A percentile compares a stretch with the other conserved stretches of the same genome.
These are phyloP conservation scores for Tetracentron sinense DNA, from an alignment of 164 flowering plant species.

Conservation along the genomic window DNA sequence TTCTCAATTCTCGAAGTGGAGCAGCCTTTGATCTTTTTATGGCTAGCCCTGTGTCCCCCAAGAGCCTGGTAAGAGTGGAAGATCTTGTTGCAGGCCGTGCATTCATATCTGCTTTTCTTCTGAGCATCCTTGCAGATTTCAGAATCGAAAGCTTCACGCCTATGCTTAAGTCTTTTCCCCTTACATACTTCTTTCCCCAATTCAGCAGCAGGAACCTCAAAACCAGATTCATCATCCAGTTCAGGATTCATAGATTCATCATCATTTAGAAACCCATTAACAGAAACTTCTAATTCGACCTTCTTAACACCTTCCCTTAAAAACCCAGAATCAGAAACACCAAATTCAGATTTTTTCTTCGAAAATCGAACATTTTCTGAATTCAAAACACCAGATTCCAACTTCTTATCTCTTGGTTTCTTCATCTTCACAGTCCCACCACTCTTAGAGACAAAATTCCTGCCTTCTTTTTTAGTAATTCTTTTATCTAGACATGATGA, in stretches of 20 bases:
- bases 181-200: slow-evolving; percentile 14
- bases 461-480: slow-evolving; percentile 18
- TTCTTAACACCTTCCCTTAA: slow-evolving; percentile 29
- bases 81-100: slow-evolving; percentile 43
- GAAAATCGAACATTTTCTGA: slow-evolving; percentile 24
- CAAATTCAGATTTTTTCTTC: slow-evolving; percentile 32
- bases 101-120: slow-evolving; percentile 42
- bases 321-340: slow-evolving; percentile 30
- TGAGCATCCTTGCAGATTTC: slow-evolving; percentile 15
- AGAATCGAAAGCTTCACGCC: slow-evolving; percentile 15
- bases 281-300: slow-evolving; percentile 34
- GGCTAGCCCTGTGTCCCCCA: slow-evolving; percentile 56
- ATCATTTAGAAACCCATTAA: slow-evolving; percentile 34
- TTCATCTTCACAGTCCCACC: slow-evolving; percentile 21
- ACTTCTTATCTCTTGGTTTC: slow-evolving; percentile 27
- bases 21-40: slow-evolving; percentile 36
- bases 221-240: slow-evolving; percentile 18
- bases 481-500: slow-evolving; percentile 36
- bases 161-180: slow-evolving; percentile 21
- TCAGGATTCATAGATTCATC: slow-evolving; percentile 20
- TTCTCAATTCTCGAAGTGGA: slow-evolving; percentile 33
- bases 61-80: slow-evolving; percentile 61
- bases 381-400: slow-evolving; percentile 22
- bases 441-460: slow-evolving; percentile 9
- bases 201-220: slow-evolving; percentile 21